Percentiles rank a stretch among this genome's conserved stretches.
Evolutionary conservation across 768 basidiomycete species (phyloP).

Genomic region (Suillus fuscotomentosus): DNA sequence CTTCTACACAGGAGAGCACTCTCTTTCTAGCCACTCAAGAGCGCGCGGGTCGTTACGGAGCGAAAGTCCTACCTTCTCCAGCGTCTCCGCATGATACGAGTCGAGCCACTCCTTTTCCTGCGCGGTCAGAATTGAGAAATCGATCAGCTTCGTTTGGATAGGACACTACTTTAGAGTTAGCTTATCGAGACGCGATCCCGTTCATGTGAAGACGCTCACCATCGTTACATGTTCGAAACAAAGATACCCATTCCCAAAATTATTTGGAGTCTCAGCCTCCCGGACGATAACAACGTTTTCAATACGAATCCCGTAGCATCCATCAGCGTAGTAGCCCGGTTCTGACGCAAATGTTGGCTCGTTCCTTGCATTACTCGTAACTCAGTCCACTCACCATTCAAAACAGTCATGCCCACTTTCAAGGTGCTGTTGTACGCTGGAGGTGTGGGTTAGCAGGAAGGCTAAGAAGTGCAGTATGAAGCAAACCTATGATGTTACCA

Average conservation of each 20-base stretch:
- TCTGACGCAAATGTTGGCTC: constrained; percentile 40
- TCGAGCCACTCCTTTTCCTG: constrained; percentile 85
- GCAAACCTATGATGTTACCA: too few relatives aligned
- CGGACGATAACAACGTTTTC: constrained; percentile 86
- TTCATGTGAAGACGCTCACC: constrained; percentile 43
- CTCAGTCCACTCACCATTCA: constrained; percentile 56
- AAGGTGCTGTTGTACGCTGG: constrained; percentile 69
- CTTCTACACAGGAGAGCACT: constrained; percentile 34
- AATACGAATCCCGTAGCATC: constrained; percentile 87
- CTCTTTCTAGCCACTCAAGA: constrained; percentile 60
- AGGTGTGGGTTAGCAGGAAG: background rate
- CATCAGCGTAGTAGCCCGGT: constrained; percentile 92
- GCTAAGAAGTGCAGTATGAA: too few relatives aligned
- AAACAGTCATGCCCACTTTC: constrained; percentile 86
- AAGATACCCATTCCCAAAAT: constrained; percentile 83
- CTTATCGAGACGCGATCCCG: background rate
- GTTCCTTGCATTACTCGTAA: background rate
- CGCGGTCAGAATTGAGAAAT: constrained; percentile 54
- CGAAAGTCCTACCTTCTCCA: constrained; percentile 70
- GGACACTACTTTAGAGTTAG: constrained; percentile 51
- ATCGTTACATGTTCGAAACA: constrained; percentile 89
- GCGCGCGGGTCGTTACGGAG: constrained; percentile 62
- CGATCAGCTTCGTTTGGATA: constrained; percentile 82
- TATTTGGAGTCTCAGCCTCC: constrained; percentile 66
- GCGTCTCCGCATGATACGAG: constrained; percentile 74